Evolutionary conservation across 345 rosid genomes (phyloP).

Genomic region (Syzygium aromaticum): DNA sequence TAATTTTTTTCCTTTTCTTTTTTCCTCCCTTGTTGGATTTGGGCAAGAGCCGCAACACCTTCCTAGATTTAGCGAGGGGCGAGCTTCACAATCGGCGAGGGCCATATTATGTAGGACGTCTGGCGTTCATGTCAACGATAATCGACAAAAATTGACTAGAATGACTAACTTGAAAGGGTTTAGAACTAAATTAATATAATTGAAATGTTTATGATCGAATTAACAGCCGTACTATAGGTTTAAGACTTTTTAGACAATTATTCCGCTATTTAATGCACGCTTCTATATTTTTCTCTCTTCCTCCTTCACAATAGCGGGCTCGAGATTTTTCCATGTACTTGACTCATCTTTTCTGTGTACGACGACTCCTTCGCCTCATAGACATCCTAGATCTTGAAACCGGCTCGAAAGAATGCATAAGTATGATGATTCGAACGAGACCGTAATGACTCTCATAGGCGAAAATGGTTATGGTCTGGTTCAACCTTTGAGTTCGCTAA

Average conservation of each 20-base stretch:
- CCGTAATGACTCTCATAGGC: not conserved
- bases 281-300: not conserved
- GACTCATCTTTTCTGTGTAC: not conserved
- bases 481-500: not conserved
- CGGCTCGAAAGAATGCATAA: not conserved
- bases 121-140: fast-evolving
- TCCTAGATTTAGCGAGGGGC: too few species aligned
- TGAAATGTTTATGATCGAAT: fast-evolving
- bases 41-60: too few species aligned
- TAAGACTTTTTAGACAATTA: not conserved
- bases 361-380: not conserved
- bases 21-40: not conserved
- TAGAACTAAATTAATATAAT: fast-evolving
- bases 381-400: not conserved
- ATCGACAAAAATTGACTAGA: fast-evolving
- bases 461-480: not conserved
- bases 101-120: not conserved
- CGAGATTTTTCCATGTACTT: not conserved
- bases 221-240: fast-evolving
- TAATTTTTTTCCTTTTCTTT: not conserved
- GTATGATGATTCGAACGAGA: not conserved
- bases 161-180: too few species aligned
- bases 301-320: not conserved
- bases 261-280: not conserved
- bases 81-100: not conserved